Evolutionary conservation across 306 rosid genomes (phyloP).

Genomic region (Prunus dulcis): DNA sequence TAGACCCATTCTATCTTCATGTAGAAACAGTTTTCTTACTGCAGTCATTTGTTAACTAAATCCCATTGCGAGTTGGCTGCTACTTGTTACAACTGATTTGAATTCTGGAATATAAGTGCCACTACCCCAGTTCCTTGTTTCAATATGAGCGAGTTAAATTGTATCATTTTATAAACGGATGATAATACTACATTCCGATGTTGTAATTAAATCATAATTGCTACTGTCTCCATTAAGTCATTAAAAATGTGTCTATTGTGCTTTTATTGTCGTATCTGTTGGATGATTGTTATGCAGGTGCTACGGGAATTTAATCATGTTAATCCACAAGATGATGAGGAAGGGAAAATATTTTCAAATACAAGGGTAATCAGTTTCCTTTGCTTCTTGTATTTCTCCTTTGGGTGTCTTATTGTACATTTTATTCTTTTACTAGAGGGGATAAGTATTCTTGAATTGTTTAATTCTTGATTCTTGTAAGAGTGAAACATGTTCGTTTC

Average conservation of each 20-base stretch:
- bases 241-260: background rate
- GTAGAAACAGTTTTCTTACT: background rate
- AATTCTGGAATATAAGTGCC: background rate
- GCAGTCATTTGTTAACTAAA: background rate
- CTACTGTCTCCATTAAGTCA: background rate
- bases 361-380: conserved; percentile 60
- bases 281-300: conserved; percentile 53
- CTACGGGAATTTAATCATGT: conserved; percentile 98
- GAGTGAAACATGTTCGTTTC: background rate
- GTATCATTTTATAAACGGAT: background rate
- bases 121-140: background rate
- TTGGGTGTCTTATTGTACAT: background rate
- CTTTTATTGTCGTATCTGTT: conserved; percentile 24
- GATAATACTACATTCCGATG: background rate
- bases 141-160: background rate
- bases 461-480: background rate
- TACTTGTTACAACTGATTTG: background rate
- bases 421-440: background rate
- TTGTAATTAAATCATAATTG: background rate
- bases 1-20: background rate
- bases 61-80: background rate
- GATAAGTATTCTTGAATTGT: background rate
- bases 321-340: conserved; percentile 95
- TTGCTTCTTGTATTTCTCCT: background rate
- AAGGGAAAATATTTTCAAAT: conserved; percentile 74